Conservation (phyloP, 352 stramenopile species). For the Pythium monospermum region DNA sequence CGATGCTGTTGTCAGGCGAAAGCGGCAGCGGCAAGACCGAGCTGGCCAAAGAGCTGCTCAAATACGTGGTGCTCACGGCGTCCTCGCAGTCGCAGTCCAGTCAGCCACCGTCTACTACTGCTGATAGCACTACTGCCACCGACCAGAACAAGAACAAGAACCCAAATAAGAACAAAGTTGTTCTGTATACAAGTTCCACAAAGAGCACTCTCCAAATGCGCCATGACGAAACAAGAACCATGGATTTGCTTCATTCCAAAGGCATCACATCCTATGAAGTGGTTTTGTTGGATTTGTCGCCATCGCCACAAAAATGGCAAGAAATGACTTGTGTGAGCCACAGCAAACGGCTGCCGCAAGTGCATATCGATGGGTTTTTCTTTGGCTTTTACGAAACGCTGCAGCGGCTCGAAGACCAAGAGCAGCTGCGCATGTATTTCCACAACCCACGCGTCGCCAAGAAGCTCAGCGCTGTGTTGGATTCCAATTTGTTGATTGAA, state of each 20-base stretch:
- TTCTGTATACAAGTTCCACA: constrained; percentile 76
- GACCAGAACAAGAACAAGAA: no score
- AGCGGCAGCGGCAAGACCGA: constrained; percentile 77
- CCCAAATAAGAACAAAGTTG: no score
- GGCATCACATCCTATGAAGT: constrained; percentile 60
- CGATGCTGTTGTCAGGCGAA: constrained; percentile 53
- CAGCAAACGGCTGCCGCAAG: constrained; percentile 66
- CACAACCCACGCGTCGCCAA: constrained; percentile 57
- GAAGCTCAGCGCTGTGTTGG: constrained; percentile 54
- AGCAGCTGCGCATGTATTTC: constrained; percentile 76
- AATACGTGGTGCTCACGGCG: constrained; percentile 63
- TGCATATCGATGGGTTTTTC: constrained; percentile 65
- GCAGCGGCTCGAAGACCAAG: constrained; percentile 69
- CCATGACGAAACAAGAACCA: constrained; percentile 61
- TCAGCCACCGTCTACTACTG: no score
- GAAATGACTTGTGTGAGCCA: constrained; percentile 66
- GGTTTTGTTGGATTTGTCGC: constrained; percentile 60
- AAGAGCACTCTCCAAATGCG: constrained; percentile 83
- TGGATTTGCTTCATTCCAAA: constrained; percentile 74
- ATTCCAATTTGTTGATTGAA: constrained; percentile 75
- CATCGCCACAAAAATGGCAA: constrained; percentile 51
- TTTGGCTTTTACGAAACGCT: constrained; percentile 81
- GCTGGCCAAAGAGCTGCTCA: constrained; percentile 70
- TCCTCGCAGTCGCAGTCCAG: constrained; percentile 23
- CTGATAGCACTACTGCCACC: constrained; percentile 6